Evolutionary conservation across 108 stramenopile species (phyloP).

Genomic region (Cyclotella choctawhatcheeana): DNA sequence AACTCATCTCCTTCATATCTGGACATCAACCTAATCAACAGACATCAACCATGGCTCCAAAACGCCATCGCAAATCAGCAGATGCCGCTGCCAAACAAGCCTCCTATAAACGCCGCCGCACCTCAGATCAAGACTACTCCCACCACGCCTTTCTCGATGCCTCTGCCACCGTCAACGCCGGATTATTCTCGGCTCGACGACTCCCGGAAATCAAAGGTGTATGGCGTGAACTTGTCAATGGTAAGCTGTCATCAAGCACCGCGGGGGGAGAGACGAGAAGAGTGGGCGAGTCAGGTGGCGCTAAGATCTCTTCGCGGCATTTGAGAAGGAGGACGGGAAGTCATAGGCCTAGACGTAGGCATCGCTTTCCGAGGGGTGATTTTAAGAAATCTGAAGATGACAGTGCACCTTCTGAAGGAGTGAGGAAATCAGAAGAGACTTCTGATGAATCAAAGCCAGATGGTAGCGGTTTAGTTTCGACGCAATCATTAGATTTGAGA

Average conservation of each 20-base stretch:
- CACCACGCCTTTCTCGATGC: slow-evolving; percentile 73
- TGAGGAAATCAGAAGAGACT: too few relatives aligned
- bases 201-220: slow-evolving; percentile 73
- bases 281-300: slow-evolving; percentile 62
- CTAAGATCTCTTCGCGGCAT: slow-evolving; percentile 77
- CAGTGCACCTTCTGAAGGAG: too few relatives aligned
- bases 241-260: neutral
- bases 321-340: slow-evolving; percentile 79
- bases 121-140: slow-evolving; percentile 23
- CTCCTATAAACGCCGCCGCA: neutral
- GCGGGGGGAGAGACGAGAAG: slow-evolving; percentile 10
- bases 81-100: neutral
- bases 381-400: too few relatives aligned
- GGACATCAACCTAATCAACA: too few relatives aligned
- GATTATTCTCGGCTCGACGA: slow-evolving; percentile 70
- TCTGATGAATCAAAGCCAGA: too few relatives aligned
- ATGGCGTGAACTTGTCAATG: slow-evolving; percentile 30
- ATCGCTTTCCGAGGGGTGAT: too few relatives aligned
- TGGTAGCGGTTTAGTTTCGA: slow-evolving; percentile 30
- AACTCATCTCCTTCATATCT: too few relatives aligned
- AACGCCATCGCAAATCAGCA: neutral
- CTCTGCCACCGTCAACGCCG: slow-evolving; percentile 62
- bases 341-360: slow-evolving; percentile 52
- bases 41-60: neutral
- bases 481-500: too few relatives aligned